These are phyloP conservation scores for Serendipita indica DNA, from an alignment of 768 basidiomycete species.

Conservation along the genomic window DNA sequence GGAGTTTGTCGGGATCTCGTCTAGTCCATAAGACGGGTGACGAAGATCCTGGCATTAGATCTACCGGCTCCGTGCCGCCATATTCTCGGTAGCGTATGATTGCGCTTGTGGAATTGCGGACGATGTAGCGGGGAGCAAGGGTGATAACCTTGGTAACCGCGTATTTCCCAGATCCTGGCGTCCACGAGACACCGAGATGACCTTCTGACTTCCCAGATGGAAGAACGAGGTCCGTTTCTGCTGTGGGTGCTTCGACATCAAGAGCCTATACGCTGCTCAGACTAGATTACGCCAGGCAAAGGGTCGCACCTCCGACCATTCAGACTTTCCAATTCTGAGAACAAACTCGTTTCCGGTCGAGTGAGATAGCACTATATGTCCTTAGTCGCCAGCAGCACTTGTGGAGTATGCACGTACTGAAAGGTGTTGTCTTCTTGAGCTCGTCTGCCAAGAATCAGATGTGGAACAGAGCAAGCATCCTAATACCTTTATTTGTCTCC, in stretches of 20 bases:
- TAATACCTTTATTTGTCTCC: constrained; percentile 46
- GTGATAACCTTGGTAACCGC: constrained; percentile 91
- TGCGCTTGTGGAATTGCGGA: constrained; percentile 64
- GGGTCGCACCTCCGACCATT: constrained; percentile 67
- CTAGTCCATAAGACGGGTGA: constrained; percentile 54
- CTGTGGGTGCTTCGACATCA: constrained; percentile 80
- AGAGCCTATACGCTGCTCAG: constrained; percentile 35
- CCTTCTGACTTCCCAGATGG: constrained; percentile 50
- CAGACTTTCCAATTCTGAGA: constrained; percentile 64
- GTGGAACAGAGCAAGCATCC: constrained; percentile 4
- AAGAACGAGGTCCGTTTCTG: constrained; percentile 71
- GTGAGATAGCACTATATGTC: constrained; percentile 65
- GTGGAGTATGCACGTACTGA: constrained; percentile 40
- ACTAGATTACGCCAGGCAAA: not conserved
- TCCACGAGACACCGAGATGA: constrained; percentile 81
- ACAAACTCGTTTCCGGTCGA: constrained; percentile 68
- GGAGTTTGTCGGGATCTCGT: constrained; percentile 49
- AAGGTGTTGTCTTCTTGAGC: constrained; percentile 48
- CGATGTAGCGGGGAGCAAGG: constrained; percentile 74
- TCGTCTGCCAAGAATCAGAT: constrained; percentile 24
- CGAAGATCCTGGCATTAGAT: constrained; percentile 52
- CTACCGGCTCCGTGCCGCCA: constrained; percentile 47
- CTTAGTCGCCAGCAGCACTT: not conserved
- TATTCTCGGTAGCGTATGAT: constrained; percentile 75
- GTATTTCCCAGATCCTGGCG: constrained; percentile 92